These are phyloP conservation scores for Emmonsiellopsis sp. DNA, from an alignment of 2,329 filamentous ascomycete genomes.

Conservation along the genomic window DNA sequence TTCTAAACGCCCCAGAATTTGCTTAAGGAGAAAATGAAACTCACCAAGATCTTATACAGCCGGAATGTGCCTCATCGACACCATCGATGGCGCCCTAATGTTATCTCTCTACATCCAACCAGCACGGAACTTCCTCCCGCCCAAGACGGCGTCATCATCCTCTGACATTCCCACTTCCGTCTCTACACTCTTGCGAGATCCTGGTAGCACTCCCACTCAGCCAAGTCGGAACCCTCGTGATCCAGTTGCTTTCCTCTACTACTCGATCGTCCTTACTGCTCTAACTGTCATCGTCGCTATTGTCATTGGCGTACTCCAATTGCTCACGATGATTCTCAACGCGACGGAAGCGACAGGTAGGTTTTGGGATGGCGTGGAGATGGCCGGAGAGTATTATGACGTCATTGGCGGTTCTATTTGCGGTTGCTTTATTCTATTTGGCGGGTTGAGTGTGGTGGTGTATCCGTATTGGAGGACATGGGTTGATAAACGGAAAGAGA, in stretches of 20 bases:
- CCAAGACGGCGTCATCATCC: slow-evolving; percentile 16
- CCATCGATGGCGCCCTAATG: slow-evolving; percentile 88
- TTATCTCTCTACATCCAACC: slow-evolving; percentile 74
- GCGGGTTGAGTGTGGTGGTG: slow-evolving; percentile 59
- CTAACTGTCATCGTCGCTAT: slow-evolving; percentile 77
- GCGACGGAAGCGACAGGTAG: slow-evolving; percentile 61
- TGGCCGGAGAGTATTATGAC: slow-evolving; percentile 71
- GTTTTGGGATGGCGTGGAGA: slow-evolving; percentile 87
- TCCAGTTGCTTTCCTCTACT: slow-evolving; percentile 83
- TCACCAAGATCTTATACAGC: slow-evolving; percentile 37
- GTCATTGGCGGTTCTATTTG: slow-evolving; percentile 81
- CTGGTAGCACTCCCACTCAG: neutral
- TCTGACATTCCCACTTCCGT: slow-evolving; percentile 8
- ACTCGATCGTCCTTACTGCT: slow-evolving; percentile 76
- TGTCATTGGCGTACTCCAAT: slow-evolving; percentile 77
- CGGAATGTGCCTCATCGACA: slow-evolving; percentile 93
- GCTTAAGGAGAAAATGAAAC: neutral
- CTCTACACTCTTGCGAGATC: slow-evolving; percentile 2
- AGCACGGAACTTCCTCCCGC: slow-evolving; percentile 30
- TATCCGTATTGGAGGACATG: slow-evolving; percentile 72
- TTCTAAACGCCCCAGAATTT: neutral
- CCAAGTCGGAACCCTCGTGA: slow-evolving; percentile 60
- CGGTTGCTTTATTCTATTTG: slow-evolving; percentile 71
- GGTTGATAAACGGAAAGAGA: slow-evolving; percentile 33
- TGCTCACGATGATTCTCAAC: slow-evolving; percentile 69